Base-by-base conservation (phyloP, 352 stramenopile species). In the Globisporangium irregulare region DNA sequence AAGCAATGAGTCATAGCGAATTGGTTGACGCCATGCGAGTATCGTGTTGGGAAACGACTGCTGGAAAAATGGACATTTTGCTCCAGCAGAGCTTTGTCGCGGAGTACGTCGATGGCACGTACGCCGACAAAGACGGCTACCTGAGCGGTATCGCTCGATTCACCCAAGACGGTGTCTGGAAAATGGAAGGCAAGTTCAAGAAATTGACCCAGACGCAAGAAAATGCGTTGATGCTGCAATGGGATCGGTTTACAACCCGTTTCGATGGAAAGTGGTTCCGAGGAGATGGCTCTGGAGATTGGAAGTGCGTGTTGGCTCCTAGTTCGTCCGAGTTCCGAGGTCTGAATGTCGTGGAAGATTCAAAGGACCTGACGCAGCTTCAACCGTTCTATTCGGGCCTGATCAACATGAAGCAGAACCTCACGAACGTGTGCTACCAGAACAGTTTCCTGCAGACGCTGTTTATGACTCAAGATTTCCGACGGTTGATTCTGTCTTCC, bases 361-460 rank as follows among this genome's bases (percentile, higher is more conserved):
- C 64, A 4, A 85, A 84, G 38, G 76, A 83, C 12, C 59, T 66
- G 9, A 73, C 66, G 29, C 68, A 77, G 18, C 57, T 83, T 15
- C 84, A 90, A 60, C 89, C 87, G 20, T 95, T 87, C 60, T 94
- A 95, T 64, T 80, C 82, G 9, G 90, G 90, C 3, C 78, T 97
- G 58, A 79, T 96, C 53, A 97, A 97, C 71, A 96, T 95, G 89
- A 90, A 94, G 74, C 81, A 94, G 61, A 93, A 92, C 65, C 72
- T 97, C 55, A 95, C 87, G 6, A 97, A 97, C 51, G 87, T 97
- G 0, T 97, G 90, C 73, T 97, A 96, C 72, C 90, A 97, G 71
- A 97, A 97, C 79, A 95, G 86, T 59, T 95, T 96, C 51, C 59
- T 97, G 18, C 90, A 97, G 72, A 87, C 87, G 18, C 70, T 97